Base-by-base conservation (phyloP, 108 stramenopile genomes). In the Cyclotella kingstonii region DNA sequence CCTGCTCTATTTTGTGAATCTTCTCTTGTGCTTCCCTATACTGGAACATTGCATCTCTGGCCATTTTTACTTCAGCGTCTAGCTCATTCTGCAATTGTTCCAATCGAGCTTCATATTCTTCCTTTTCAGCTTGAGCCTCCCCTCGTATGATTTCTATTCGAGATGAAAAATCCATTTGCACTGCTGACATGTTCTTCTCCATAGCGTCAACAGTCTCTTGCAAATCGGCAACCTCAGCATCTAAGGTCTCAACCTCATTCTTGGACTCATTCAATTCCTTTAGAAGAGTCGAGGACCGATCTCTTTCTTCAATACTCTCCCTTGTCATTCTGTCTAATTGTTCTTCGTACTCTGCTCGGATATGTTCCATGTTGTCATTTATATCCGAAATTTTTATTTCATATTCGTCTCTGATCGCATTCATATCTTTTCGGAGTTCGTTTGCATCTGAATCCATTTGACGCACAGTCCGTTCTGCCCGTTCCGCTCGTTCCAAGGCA, bases 111-210 rank as follows among this genome's bases (percentile, higher is more conserved):
- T 66, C 65, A 15, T 74, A 66, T 17, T 66, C 65, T 29, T 54
- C 50, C 38, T 59, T 74, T 40, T 60, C 36, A 28, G 53, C 59
- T 8, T 29, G 9, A 18, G 34, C n/a, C 34, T 74, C 52, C 39
- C 55, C 65, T 28, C 60, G 51, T 29, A 59, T 41, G 34, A 54
- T 43, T 18, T 74, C 60, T 28, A 66, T 66, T 25, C 73, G 35
- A 10, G 57, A 46, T 23, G 57, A 43, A 38, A 74, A 66, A 49
- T 74, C 73, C 1, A 51, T 60, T n/a, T 65, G 42, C 22, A 74
- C 73, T 1, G 56, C 65, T 3, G 46, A 22, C 73, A 74, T 74
- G 41, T 74, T 74, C 54, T 74, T 74, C 26, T 74, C 65, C 73
- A 74, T 74, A 17, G 54, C 65, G 40, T 74, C 73, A 38, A 74